These are phyloP conservation scores for Xanthoparmelia taractica DNA, from an alignment of 495 filamentous ascomycete genomes.

Conservation along the genomic window DNA sequence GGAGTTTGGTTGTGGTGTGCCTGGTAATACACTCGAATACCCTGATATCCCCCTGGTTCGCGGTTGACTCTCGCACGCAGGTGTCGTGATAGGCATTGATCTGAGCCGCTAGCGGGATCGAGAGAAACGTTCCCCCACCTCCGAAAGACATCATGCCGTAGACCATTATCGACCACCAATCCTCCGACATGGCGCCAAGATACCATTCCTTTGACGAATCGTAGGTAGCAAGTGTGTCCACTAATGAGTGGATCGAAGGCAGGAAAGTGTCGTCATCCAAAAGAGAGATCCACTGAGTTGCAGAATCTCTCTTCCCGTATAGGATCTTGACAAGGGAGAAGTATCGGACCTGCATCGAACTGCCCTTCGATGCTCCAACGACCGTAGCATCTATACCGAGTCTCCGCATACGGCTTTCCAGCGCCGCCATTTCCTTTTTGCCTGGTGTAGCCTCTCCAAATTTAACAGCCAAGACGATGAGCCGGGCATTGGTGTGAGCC, in stretches of 20 bases:
- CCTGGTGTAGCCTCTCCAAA: constrained; percentile 27
- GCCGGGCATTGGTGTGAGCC: constrained; percentile 44
- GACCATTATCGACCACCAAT: constrained; percentile 39
- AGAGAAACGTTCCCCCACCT: constrained; percentile 53
- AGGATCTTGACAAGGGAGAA: constrained; percentile 51
- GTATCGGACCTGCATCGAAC: constrained; percentile 45
- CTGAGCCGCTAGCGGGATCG: constrained; percentile 39
- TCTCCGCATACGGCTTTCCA: constrained; percentile 34
- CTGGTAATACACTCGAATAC: constrained; percentile 46
- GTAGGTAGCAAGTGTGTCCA: constrained; percentile 40
- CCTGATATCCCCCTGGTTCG: neutral
- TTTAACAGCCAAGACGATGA: constrained; percentile 48
- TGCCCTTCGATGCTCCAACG: constrained; percentile 40
- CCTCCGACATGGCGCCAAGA: constrained; percentile 50
- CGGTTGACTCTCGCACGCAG: constrained; percentile 30
- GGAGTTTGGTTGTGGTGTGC: constrained; percentile 43
- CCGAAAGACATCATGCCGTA: constrained; percentile 51
- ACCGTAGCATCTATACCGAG: constrained; percentile 47
- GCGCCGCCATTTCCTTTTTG: constrained; percentile 9
- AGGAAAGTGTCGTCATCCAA: constrained; percentile 69
- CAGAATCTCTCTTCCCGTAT: constrained; percentile 35
- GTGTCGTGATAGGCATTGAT: constrained; percentile 33
- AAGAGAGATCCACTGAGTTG: constrained; percentile 53
- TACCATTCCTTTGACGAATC: constrained; percentile 44
- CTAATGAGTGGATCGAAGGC: constrained; percentile 43